Conservation (phyloP, 257 asterid genomes). For the Nicotiana otophora region DNA sequence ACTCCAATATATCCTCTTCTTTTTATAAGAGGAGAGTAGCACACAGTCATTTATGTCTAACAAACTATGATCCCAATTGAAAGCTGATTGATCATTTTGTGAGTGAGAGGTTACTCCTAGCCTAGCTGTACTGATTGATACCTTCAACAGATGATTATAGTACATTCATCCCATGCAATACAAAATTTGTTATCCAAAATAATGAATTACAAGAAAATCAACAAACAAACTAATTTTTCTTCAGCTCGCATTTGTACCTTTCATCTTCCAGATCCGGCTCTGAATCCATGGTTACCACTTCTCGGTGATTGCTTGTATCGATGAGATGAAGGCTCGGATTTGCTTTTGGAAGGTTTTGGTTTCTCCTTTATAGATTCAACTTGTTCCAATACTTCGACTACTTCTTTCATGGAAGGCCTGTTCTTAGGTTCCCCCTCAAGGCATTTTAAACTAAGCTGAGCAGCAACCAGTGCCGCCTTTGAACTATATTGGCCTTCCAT, state of each 20-base stretch:
- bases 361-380: constrained; percentile 24
- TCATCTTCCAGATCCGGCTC: constrained; percentile 22
- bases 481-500: constrained; percentile 35
- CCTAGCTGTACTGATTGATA: not conserved
- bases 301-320: not conserved
- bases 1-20: no score
- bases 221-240: not conserved
- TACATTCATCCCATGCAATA: not conserved
- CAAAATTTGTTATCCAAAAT: not conserved
- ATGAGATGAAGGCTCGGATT: constrained; percentile 11
- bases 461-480: constrained; percentile 25
- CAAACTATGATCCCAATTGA: not conserved
- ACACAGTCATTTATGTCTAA: not conserved
- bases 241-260: not conserved
- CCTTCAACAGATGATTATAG: not conserved
- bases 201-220: constrained; percentile 6
- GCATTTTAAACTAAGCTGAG: constrained; percentile 39
- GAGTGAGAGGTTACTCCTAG: not conserved
- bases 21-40: no score
- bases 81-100: not conserved
- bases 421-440: constrained; percentile 32
- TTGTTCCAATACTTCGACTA: constrained; percentile 33
- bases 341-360: constrained; percentile 14
- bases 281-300: constrained; percentile 6
- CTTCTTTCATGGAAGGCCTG: constrained; percentile 46